Percentiles rank a stretch among this genome's conserved stretches.
Evolutionary conservation across 257 asterid genomes (phyloP).

Genomic region (Capsicum rhomboideum): DNA sequence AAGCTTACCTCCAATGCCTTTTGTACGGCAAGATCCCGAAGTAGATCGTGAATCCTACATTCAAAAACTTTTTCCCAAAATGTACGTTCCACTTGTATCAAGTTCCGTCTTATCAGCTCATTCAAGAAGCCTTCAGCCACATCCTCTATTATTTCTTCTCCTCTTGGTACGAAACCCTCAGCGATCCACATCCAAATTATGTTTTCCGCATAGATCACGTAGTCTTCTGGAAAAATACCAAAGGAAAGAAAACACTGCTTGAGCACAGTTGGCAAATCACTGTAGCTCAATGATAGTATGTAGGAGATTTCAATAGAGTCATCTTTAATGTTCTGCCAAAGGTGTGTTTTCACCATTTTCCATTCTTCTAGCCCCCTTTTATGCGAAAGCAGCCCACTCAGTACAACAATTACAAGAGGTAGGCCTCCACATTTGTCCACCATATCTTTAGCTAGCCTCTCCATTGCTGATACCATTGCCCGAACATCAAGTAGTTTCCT

Average conservation of each 20-base stretch:
- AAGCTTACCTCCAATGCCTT: background rate
- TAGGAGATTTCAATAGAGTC: too few species aligned
- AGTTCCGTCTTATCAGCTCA: background rate
- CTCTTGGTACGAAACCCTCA: background rate
- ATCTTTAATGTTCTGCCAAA: too few species aligned
- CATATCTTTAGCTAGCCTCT: too few species aligned
- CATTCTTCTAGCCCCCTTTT: too few species aligned
- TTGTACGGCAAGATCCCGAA: background rate
- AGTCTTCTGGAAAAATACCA: background rate
- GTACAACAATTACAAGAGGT: too few species aligned
- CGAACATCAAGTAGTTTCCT: too few species aligned
- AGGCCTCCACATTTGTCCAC: too few species aligned
- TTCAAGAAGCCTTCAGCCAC: background rate
- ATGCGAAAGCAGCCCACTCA: too few species aligned
- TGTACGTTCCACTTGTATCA: background rate
- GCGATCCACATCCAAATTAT: background rate
- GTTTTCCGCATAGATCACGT: fast-evolving
- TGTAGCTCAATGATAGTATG: too few species aligned
- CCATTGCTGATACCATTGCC: too few species aligned
- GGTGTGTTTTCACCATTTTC: too few species aligned
- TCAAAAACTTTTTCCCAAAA: background rate
- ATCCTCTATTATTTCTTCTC: background rate
- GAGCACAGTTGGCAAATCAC: too few species aligned
- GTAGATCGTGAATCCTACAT: background rate
- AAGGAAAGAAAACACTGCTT: background rate